Base-by-base conservation (phyloP, 2,329 filamentous ascomycete species). In the Tolypocladium amazonense region DNA sequence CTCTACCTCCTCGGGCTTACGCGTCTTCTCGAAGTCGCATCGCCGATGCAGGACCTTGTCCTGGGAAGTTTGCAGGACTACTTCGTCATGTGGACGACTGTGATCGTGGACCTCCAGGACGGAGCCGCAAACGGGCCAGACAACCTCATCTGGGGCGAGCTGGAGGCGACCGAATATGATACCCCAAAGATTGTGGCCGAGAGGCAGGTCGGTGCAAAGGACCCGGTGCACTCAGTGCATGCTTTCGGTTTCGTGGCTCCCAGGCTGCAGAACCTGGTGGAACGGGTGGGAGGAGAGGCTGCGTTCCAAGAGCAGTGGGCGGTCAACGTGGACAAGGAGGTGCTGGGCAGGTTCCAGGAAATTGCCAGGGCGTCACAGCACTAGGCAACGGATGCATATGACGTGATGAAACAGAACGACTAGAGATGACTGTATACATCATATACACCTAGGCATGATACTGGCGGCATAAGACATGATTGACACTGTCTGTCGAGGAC, bases 1-100 rank as follows among this genome's bases (percentile, higher is more conserved):
- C 78, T 94, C 23, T 88, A 87, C 63, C 82, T 87, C 33, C 77
- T 94, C 4, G 88, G 84, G 0, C 77, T 93, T 18, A 92, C 89
- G 1, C 82, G 88, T 3, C 75, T 94, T 1, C 75, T 90, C 15
- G 87, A 90, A 69, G 78, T 88, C 1, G 79, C 80, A 0, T 79
- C 81, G 33, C 79, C 80, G 0, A 74, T 83, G 68, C 81, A 82
- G 62, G 78, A 82, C 0, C 80, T 88, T 58, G 78, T 84, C 2
- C 73, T 91, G 5, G 68, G 72, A 1, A 81, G 79, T 43, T 76
- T 94, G 59, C 90, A 94, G 70, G 87, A 87, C 67, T 85, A 89
- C 66, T 85, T 94, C 67, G 79, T 80, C 1, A 81, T 92, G 75
- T 94, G 90, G 90, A 89, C 87, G 1, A 83, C 82, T 63, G 81